Percentiles rank a stretch among this genome's conserved stretches.
These are phyloP conservation scores for Diaporthe sp. DNA, from an alignment of 2,329 filamentous ascomycete genomes.

Conservation along the genomic window DNA sequence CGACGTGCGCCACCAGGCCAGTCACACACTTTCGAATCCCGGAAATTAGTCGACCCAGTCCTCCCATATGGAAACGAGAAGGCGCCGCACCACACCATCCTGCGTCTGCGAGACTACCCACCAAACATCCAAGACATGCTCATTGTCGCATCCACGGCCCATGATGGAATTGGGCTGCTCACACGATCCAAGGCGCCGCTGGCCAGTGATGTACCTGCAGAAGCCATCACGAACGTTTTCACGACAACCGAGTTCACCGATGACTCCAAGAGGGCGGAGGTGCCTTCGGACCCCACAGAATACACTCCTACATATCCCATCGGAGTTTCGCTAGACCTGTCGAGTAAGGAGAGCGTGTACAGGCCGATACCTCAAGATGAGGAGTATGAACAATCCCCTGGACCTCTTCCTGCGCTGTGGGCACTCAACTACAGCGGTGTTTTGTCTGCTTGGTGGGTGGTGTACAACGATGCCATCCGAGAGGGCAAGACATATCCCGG, in stretches of 20 bases:
- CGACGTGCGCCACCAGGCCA: constrained; percentile 67
- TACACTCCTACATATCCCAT: constrained; percentile 82
- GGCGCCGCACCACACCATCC: constrained; percentile 81
- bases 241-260: constrained; percentile 79
- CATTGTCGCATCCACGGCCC: constrained; percentile 85
- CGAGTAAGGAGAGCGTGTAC: constrained; percentile 81
- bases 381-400: constrained; percentile 83
- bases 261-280: constrained; percentile 80
- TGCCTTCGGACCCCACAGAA: constrained; percentile 76
- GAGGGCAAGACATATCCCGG: constrained; percentile 81
- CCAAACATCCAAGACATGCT: constrained; percentile 86
- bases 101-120: constrained; percentile 83
- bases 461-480: constrained; percentile 89
- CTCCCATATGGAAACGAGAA: constrained; percentile 77
- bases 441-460: constrained; percentile 89
- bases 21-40: constrained; percentile 75
- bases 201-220: constrained; percentile 70
- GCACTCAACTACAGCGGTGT: constrained; percentile 91
- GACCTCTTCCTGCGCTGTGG: constrained; percentile 86
- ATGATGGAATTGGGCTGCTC: constrained; percentile 83
- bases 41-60: constrained; percentile 82
- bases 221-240: constrained; percentile 76
- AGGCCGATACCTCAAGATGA: constrained; percentile 83
- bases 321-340: constrained; percentile 87
- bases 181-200: constrained; percentile 80